phyloP scores from a whole-genome alignment of 331 rosid genomes.

The Rosa hybrid region DNA sequence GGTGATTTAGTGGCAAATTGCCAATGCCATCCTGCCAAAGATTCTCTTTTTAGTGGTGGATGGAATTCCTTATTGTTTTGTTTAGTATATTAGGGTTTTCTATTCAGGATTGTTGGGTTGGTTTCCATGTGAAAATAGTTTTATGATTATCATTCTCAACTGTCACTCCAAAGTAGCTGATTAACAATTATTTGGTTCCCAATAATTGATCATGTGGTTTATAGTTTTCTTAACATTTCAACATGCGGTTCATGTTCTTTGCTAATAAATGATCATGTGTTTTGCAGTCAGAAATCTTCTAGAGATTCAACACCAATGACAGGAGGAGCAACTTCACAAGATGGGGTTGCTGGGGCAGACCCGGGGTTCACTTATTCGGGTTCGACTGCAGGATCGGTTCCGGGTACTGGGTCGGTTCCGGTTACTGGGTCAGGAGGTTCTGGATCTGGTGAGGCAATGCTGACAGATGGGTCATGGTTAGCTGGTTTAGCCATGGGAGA shows the following conservation, averaged over 20 bases:
- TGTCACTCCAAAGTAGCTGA: conserved; percentile 12
- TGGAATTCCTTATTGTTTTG: neutral
- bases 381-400: conserved; percentile 28
- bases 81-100: neutral
- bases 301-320: conserved; percentile 58
- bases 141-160: conserved; percentile 7
- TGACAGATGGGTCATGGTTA: conserved; percentile 91
- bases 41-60: conserved; percentile 33
- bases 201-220: neutral
- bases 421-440: conserved; percentile 32
- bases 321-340: conserved; percentile 43
- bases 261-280: conserved; percentile 20
- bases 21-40: conserved; percentile 36
- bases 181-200: neutral
- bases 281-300: conserved; percentile 80
- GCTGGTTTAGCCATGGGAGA: conserved; percentile 98
- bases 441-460: conserved; percentile 62
- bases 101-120: conserved; percentile 31
- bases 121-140: conserved; percentile 17
- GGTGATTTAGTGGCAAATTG: conserved; percentile 12
- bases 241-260: neutral
- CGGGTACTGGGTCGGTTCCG: conserved; percentile 14
- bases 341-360: conserved; percentile 31
- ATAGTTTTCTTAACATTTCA: neutral
- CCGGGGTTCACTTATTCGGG: conserved; percentile 38